phyloP scores from a whole-genome alignment of 495 filamentous ascomycete genomes.

The Xanthoparmelia taractica region DNA sequence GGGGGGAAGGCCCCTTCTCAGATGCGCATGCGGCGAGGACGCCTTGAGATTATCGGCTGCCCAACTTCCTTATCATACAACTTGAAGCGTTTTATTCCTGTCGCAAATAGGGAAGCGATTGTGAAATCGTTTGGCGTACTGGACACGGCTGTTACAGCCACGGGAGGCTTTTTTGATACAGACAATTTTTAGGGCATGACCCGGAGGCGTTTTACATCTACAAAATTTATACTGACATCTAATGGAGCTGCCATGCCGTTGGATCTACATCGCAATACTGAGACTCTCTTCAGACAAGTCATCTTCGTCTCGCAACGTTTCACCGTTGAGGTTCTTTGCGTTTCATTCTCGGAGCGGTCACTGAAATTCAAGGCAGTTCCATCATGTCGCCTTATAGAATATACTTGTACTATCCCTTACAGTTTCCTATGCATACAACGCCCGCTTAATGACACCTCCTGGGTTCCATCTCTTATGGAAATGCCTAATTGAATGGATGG shows the following conservation, averaged over 20 bases:
- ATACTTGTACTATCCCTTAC: not conserved
- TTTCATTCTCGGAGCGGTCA: not conserved
- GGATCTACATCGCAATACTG: not conserved
- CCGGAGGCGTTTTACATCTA: not conserved
- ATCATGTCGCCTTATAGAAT: not conserved
- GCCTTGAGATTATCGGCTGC: conserved; percentile 12
- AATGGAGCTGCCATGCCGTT: not conserved
- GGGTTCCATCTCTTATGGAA: not conserved
- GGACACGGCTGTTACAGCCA: not conserved
- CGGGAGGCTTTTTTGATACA: not conserved
- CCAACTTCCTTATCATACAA: not conserved
- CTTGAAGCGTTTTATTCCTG: not conserved
- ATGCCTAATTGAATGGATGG: not conserved
- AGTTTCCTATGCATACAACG: not conserved
- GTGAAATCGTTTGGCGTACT: not conserved
- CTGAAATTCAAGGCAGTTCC: not conserved
- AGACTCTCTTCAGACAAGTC: not conserved
- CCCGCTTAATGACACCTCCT: not conserved
- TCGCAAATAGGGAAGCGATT: not conserved
- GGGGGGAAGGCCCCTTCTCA: conserved; percentile 25
- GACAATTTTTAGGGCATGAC: not conserved
- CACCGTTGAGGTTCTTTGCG: not conserved
- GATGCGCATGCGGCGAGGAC: conserved; percentile 25
- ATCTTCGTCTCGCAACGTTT: not conserved
- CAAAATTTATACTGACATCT: not conserved